Evolutionary conservation across 371 early-diverging fungal genomes (phyloP), one percentile per base, ranked within the genome.

Genomic region (Zopfochytrium polystomum): DNA sequence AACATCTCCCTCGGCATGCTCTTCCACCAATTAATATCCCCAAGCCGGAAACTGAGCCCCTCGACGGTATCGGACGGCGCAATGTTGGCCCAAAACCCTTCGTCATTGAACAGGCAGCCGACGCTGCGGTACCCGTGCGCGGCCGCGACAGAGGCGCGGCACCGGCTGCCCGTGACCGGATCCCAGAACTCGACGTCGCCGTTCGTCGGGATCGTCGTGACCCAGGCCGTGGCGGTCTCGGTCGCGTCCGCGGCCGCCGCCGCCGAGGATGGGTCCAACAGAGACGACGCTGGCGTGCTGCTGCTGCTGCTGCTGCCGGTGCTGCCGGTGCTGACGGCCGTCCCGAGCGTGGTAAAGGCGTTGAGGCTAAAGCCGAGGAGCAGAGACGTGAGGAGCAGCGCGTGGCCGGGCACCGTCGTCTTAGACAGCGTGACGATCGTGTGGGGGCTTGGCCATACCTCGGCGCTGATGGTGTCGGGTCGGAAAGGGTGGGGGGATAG

Each of bases 51-150:
- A 1, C 44, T 38, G 25, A 30, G 3, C 13, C 60, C 54, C 4
- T 30, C 45, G 2, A 59, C 54, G 27, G 45, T 15, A 48, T 75
- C 75, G 23, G 34, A 51, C 18, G 51, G 60, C 23, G 51, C 65
- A 27, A 67, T 65, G 44, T 75, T 72, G 3, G 75, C 75, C 62
- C 65, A 70, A 35, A 72, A 67, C 18, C 50, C 43, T 32, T 68
- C 64, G 23, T 60, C 61, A 42, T 67, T 72, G 59, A 75, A 75
- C 38, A 67, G 9, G 50, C 75, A 75, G 7, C 75, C 75, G 20
- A 70, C 30, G 2, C 53, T 64, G 18, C 68, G 56, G 45, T 55
- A 68, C n/a, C 57, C 68, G 48, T 72, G 64, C 2, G 35, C 48
- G 32, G 42, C 59, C 4, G 44, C 60, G n/a, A 56, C 64, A 3